Percentiles rank a stretch among this genome's conserved stretches.
Evolutionary conservation across 352 stramenopile species (phyloP).

Genomic region (Pythium aristosporum): DNA sequence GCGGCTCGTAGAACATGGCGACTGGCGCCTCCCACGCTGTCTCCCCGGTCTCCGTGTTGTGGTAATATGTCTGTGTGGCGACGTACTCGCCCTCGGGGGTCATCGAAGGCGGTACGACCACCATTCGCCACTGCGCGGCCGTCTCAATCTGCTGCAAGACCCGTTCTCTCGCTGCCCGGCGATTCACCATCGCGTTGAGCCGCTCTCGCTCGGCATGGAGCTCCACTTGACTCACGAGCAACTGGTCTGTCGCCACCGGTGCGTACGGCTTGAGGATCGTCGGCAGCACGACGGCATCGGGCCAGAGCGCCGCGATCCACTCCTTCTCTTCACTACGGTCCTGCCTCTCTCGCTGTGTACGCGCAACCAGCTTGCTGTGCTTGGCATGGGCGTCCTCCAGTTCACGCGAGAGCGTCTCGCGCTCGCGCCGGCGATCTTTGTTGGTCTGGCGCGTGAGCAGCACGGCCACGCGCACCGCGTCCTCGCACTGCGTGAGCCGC

Average conservation of each 20-base stretch:
- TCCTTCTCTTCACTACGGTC: constrained; percentile 60
- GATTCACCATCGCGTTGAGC: constrained; percentile 41
- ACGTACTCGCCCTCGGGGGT: constrained; percentile 25
- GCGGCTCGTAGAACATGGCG: constrained; percentile 60
- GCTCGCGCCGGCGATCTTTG: constrained; percentile 1
- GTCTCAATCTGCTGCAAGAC: constrained; percentile 42
- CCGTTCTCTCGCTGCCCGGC: constrained; percentile 37
- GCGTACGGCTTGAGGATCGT: constrained; percentile 51
- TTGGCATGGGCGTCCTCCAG: constrained; percentile 24
- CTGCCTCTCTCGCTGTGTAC: constrained; percentile 36
- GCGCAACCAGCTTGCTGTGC: constrained; percentile 25
- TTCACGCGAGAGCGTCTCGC: constrained; percentile 19
- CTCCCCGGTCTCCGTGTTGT: constrained; percentile 50
- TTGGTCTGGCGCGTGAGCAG: constrained; percentile 6
- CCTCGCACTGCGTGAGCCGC: constrained; percentile 22
- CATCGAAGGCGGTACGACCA: constrained; percentile 28
- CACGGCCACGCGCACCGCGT: constrained; percentile 10
- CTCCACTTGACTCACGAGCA: constrained; percentile 31
- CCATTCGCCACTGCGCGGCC: constrained; percentile 49
- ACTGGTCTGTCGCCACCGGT: background rate
- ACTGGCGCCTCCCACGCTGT: constrained; percentile 56
- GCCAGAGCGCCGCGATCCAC: constrained; percentile 68
- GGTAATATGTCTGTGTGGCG: constrained; percentile 45
- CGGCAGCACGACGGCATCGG: constrained; percentile 48
- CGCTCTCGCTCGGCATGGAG: constrained; percentile 28